Base-by-base conservation (phyloP, 2,329 filamentous ascomycete genomes). In the Venturia oleaginea region DNA sequence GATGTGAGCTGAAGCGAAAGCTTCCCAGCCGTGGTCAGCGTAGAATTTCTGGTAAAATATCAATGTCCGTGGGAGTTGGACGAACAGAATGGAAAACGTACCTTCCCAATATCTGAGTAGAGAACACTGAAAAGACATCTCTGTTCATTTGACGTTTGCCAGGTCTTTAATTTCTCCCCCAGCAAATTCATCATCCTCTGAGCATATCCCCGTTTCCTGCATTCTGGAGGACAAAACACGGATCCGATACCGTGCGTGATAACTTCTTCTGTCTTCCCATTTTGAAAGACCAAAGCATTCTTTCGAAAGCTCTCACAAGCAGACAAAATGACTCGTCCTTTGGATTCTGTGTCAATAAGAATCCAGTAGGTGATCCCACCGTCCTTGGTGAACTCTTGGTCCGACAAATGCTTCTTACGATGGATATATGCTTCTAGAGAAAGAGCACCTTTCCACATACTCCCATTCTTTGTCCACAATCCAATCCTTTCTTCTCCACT, bases 61-160 rank as follows among this genome's bases (percentile, higher is more conserved):
- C 61, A 57, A 34, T 34, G 2, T 57, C 17, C 5, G n/a, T 17
- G 7, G 5, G 3, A 10, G 6, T 17, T 8, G 62, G 30, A n/a
- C 17, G 19, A n/a, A 38, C 34, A 38, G 24, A 42, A 32, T 32
- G 2, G 30, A 30, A 22, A 59, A 54, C 59, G 1, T 65, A 71
- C 67, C 67, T 91, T 89, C 24, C 92, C 91, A 70, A 95, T 92
- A 71, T 96, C 91, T 10, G 91, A 96, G 75, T 87, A 96, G 10
- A 97, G 80, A 8, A 95, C 83, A 0, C 90, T 92, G 74, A 93
- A 94, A 17, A 84, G 75, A 67, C 73, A 80, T 72, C 72, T 74
- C 68, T 73, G 72, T 24, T 48, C 54, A 4, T 37, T 60, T 27
- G 51, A 30, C 72, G 75, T 74, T 67, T 84, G 79, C 80, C 81